Base-by-base conservation (phyloP, 345 rosid genomes). In the Camelina sativa region DNA sequence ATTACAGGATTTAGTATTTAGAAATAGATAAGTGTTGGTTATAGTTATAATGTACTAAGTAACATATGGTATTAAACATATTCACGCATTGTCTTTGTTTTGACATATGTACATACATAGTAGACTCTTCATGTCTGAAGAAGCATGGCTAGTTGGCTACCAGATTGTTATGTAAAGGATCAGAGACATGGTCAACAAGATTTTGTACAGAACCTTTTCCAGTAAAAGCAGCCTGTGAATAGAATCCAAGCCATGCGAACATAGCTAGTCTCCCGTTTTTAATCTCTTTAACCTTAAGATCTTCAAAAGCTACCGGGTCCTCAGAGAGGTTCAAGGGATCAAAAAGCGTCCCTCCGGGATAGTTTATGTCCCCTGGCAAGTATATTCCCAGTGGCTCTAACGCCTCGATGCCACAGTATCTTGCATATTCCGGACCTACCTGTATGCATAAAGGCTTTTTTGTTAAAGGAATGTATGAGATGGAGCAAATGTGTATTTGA, bases 371-470 rank as follows among this genome's bases (percentile, higher is more conserved):
- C 1, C 97, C 97, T 0, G 97, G 98, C 75, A 93, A 80, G 85
- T 85, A 93, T 40, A 93, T 91, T 53, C 98, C 98, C 3, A 93
- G 75, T 23, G 98, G 98, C 81, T 93, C 97, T 84, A 93, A 79
- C 0, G 98, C 98, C 78, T 91, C 94, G 2, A 91, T 88, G 62
- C 97, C 97, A 16, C 98, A 89, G 34, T 91, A 89, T 79, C 98
- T 87, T 20, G 97, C 98, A 48, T 91, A 93, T 67, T 93, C 97
- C 11, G 98, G 97, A 76, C 97, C 97, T 50, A 91, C 98, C 96
- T 92, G 48, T 19, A 57, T 13, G 41, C 12, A 35, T 28, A 62
- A n/a, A 16, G 53, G 15, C 8, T 73, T 7, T 73, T 7, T 12
- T 11, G 35, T 10, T 16, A 32, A 9, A 57, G 64, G 55, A 25